Conservation (phyloP, 768 basidiomycete species). For the Hericium rajendrae region DNA sequence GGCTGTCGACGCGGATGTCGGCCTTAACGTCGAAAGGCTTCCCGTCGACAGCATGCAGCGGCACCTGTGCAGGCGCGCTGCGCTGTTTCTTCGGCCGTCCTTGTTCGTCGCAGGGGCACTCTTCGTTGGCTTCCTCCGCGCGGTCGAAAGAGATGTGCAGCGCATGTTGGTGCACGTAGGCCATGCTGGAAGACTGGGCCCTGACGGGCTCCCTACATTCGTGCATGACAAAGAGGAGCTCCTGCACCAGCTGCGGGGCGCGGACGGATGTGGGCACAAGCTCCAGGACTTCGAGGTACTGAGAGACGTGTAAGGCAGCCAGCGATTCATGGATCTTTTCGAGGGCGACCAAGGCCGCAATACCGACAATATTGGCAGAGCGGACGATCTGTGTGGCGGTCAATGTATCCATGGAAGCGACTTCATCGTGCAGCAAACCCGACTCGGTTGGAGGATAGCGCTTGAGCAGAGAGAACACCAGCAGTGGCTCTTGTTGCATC, state of each 20-base stretch:
- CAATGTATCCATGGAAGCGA: slow-evolving; percentile 16
- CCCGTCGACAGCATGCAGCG: background rate
- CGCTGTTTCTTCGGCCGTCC: slow-evolving; percentile 41
- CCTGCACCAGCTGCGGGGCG: slow-evolving; percentile 41
- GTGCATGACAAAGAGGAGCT: slow-evolving; percentile 50
- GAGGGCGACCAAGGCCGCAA: slow-evolving; percentile 48
- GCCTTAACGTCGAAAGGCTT: slow-evolving; percentile 32
- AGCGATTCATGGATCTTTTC: slow-evolving; percentile 45
- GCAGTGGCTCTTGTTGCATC: slow-evolving; percentile 41
- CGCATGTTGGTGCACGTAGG: slow-evolving; percentile 47
- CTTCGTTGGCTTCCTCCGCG: slow-evolving; percentile 57
- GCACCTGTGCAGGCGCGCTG: slow-evolving; percentile 33
- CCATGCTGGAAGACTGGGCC: slow-evolving; percentile 17
- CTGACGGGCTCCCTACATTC: slow-evolving; percentile 29
- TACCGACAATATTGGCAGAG: slow-evolving; percentile 42
- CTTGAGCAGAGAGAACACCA: slow-evolving; percentile 47
- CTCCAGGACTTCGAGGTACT: slow-evolving; percentile 47
- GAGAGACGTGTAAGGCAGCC: slow-evolving; percentile 26
- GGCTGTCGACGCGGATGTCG: slow-evolving; percentile 45
- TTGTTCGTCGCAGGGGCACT: slow-evolving; percentile 57
- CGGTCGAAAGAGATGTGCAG: slow-evolving; percentile 52
- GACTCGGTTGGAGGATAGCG: slow-evolving; percentile 33
- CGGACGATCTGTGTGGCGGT: slow-evolving; percentile 42
- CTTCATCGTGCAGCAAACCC: slow-evolving; percentile 21
- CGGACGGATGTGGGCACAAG: slow-evolving; percentile 43